phyloP scores from a whole-genome alignment of 805 yeast species.

The Yarrowia keelungensis region DNA sequence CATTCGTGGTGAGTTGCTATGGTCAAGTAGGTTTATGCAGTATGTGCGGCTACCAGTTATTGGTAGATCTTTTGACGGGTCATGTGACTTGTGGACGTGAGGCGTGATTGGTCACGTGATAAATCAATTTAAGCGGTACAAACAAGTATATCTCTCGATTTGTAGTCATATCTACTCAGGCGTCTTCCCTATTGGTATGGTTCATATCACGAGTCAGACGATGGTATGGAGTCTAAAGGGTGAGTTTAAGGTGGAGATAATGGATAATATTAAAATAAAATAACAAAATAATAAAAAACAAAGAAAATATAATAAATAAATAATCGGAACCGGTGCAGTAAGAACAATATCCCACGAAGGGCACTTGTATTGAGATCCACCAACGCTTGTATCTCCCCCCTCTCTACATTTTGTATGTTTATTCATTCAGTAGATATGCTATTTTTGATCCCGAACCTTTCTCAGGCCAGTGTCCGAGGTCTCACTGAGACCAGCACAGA shows the following conservation, averaged over 20 bases:
- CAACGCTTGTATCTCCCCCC: not conserved
- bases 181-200: not conserved
- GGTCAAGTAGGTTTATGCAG: slow-evolving; percentile 6
- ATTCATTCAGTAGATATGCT: slow-evolving; percentile 18
- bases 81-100: not conserved
- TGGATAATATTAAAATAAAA: no score
- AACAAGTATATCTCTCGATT: no score
- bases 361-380: no score
- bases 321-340: no score
- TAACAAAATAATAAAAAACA: no score
- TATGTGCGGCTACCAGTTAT: not conserved
- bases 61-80: not conserved
- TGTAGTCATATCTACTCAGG: no score
- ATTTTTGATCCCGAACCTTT: not conserved
- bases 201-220: not conserved
- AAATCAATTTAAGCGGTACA: no score
- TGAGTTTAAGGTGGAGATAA: no score
- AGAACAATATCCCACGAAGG: no score
- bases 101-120: not conserved
- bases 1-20: slow-evolving; percentile 1
- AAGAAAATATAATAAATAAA: no score
- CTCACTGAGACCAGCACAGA: not conserved
- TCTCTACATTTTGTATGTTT: not conserved
- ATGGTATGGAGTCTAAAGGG: not conserved
- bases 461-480: not conserved